A percentile compares a stretch with the other conserved stretches of the same genome.
Evolutionary conservation across 2,329 filamentous ascomycete genomes (phyloP).

Genomic region (Clonostachys byssicola): DNA sequence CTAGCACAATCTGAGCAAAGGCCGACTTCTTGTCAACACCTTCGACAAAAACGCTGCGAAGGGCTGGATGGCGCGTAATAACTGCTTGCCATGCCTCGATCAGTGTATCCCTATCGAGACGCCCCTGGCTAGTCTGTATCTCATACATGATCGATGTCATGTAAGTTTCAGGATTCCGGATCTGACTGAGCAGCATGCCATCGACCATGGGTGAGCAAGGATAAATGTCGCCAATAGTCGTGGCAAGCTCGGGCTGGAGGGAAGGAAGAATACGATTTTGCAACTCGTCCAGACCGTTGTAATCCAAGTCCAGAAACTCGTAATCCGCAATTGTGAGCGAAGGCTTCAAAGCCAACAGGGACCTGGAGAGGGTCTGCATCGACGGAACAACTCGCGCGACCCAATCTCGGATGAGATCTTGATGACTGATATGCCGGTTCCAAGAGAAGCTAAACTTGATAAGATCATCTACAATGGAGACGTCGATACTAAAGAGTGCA

Average conservation of each 20-base stretch:
- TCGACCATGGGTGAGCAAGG: conserved; percentile 13
- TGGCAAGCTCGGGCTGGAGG: no score
- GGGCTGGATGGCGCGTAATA: conserved; percentile 10
- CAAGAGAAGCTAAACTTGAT: conserved; percentile 3
- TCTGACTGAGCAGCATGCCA: conserved; percentile 11
- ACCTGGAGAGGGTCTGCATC: background rate
- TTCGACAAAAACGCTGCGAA: conserved; percentile 13
- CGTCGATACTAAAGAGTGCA: conserved; percentile 4
- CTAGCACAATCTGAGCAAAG: conserved; percentile 13
- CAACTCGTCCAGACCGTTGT: no score
- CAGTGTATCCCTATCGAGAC: conserved; percentile 19
- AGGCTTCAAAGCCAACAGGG: background rate
- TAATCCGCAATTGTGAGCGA: conserved; percentile 4
- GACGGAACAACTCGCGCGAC: background rate
- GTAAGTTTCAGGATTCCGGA: conserved; percentile 12
- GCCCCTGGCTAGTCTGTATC: conserved; percentile 18
- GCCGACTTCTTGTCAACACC: conserved; percentile 2
- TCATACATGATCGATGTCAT: conserved; percentile 27
- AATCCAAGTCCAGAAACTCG: background rate
- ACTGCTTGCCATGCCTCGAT: conserved; percentile 11
- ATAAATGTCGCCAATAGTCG: conserved; percentile 11
- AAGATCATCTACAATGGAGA: background rate
- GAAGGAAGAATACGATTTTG: no score
- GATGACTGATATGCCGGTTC: conserved; percentile 3
- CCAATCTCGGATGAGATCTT: conserved; percentile 1